Evolutionary conservation across 2,329 filamentous ascomycete species (phyloP), one percentile per base, ranked within the genome.

Genomic region (Aquanectria penicillioides): DNA sequence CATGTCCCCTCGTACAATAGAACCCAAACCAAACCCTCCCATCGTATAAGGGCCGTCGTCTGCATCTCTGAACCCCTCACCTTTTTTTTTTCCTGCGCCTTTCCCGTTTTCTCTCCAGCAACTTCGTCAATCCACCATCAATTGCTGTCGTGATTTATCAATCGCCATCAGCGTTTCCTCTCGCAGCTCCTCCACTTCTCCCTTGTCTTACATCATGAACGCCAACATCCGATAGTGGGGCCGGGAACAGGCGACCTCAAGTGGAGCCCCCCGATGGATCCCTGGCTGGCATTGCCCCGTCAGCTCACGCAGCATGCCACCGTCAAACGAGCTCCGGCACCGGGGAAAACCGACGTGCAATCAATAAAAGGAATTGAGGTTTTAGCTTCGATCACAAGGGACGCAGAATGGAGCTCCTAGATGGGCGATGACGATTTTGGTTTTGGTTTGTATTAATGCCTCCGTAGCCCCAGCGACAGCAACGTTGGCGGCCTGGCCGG

Each of bases 151-250:
- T 51, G 15, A 40, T 38, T 25, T 8, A 50, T 54, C 56, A 59
- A 53, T 53, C 36, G 20, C 10, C 26, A 10, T 38, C 3, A 25
- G 12, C 46, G 22, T 55, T 36, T 26, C 20, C 51, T 57, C 15
- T 26, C 48, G 48, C 55, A 56, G 44, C 66, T 62, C 60, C 67
- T 57, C 44, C 51, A 36, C 52, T 17, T 40, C 48, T 50, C 46
- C 36, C 52, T 40, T 61, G 57, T 66, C 62, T 63, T 68, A 63
- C 58, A 63, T 59, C 54, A 53, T 48, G 46, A 62, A 54, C 60
- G 40, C 54, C 66, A 70, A 67, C 68, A 70, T 70, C 61, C 63
- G 68, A 70, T 67, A 67, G 68, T 70, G 68, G 68, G 66, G 68
- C 66, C 63, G 63, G 61, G 40, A 70, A 68, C 68, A 70, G 68